Base-by-base conservation (phyloP, 2,329 filamentous ascomycete genomes). In the Sporothrix pseudoabietina region DNA sequence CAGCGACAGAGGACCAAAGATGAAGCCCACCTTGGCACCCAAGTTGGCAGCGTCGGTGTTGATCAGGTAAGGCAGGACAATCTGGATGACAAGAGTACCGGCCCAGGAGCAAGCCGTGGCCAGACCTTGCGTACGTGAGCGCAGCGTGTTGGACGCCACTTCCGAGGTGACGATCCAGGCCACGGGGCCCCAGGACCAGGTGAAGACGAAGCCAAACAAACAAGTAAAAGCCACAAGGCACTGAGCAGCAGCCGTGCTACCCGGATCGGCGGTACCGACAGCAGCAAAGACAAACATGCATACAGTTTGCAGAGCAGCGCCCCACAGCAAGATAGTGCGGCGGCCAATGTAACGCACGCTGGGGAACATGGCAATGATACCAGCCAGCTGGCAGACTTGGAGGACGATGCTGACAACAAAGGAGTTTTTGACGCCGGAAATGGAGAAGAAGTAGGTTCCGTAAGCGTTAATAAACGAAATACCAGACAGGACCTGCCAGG, bases 381-480 rank as follows among this genome's bases (percentile, higher is more conserved):
- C 57, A 8, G 57, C 32, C 7, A 63, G 57, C 57, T 63, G 57
- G 19, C 57, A 63, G 19, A 63, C 5, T 16, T 63, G 57, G 6
- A 63, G 32, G 9, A 63, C 5, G 19, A 63, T 63, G 57, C 57
- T 63, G 57, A 41, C 57, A 14, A 63, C 32, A 12, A 63, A 63
- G 1, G 57, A 32, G 10, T 63, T 63, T 32, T 16, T 22, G 32
- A 63, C 57, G 4, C 57, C 57, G 3, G 57, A 63, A 4, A 41
- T 32, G 1, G 57, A 41, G 30, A 63, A 63, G 35, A 63, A 41
- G 35, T 63, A 63, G 57, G 57, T 63, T 2, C 57, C 57, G 77
- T 81, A 83, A 14, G 88, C 83, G 12, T 81, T 82, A 57, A 88
- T 81, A 10, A 70, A 70, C 9, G 68, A 70, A n/a, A 70, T 70